A percentile compares a stretch with the other conserved stretches of the same genome.
Evolutionary conservation across 2,329 filamentous ascomycete species (phyloP).

Genomic region (Colletotrichum musicola): DNA sequence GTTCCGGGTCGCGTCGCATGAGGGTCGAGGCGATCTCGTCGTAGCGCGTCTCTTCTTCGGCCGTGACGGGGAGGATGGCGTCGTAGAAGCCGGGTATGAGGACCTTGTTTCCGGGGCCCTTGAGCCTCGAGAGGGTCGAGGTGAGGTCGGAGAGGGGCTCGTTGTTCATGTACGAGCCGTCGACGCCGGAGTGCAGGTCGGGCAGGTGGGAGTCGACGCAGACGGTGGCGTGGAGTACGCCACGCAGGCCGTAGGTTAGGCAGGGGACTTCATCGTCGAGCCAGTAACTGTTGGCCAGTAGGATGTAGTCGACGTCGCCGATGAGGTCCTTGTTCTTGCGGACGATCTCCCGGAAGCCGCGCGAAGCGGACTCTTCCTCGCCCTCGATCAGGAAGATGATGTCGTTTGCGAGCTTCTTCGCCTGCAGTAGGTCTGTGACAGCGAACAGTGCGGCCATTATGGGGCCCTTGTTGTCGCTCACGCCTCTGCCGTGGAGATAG

Average conservation of each 20-base stretch:
- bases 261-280: slow-evolving; percentile 96
- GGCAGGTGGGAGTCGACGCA: slow-evolving; percentile 88
- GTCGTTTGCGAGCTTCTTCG: slow-evolving; percentile 87
- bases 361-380: slow-evolving; percentile 94
- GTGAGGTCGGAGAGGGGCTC: slow-evolving; percentile 95
- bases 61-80: slow-evolving; percentile 79
- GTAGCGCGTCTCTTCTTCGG: slow-evolving; percentile 83
- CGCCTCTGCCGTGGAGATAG: slow-evolving; percentile 94
- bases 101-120: slow-evolving; percentile 83
- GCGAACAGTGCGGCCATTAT: slow-evolving; percentile 95
- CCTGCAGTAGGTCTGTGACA: slow-evolving; percentile 87
- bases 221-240: slow-evolving; percentile 92
- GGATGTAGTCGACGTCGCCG: slow-evolving; percentile 91
- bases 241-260: slow-evolving; percentile 92
- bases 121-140: slow-evolving; percentile 83
- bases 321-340: slow-evolving; percentile 85
- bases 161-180: slow-evolving; percentile 89
- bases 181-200: slow-evolving; percentile 96
- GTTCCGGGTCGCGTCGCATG: slow-evolving; percentile 75
- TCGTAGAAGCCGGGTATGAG: slow-evolving; percentile 92
- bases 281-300: slow-evolving; percentile 99
- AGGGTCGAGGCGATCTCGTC: slow-evolving; percentile 85
- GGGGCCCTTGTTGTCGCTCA: slow-evolving; percentile 97
- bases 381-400: slow-evolving; percentile 96
- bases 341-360: slow-evolving; percentile 89